These are phyloP conservation scores for Botrytis sinoallii DNA, from an alignment of 2,329 filamentous ascomycete species.

Conservation along the genomic window DNA sequence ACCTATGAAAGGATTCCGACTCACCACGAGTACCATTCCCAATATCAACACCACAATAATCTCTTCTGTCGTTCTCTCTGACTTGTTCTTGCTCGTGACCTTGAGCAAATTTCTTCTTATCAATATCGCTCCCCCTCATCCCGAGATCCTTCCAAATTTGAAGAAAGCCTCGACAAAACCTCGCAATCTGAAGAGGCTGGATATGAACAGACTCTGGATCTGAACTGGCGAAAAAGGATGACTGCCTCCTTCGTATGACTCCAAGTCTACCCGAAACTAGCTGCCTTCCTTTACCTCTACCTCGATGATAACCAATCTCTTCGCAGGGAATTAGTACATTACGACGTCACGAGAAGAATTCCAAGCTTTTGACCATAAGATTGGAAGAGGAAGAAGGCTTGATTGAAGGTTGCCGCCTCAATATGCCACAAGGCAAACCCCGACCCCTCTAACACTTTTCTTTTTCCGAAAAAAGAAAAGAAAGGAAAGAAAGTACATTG, in stretches of 20 bases:
- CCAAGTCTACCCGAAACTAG: not conserved
- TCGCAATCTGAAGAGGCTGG: not conserved
- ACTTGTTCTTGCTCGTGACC: not conserved
- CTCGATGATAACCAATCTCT: not conserved
- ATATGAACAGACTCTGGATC: not conserved
- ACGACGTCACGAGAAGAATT: too few relatives aligned
- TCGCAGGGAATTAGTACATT: not conserved
- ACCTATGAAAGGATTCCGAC: not conserved
- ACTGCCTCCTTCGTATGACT: not conserved
- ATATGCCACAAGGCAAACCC: not conserved
- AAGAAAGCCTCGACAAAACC: not conserved
- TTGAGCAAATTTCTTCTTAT: not conserved
- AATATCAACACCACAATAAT: not conserved
- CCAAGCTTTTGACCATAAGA: not conserved
- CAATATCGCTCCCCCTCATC: not conserved
- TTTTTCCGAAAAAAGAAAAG: slow-evolving; percentile 5
- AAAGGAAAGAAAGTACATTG: not conserved
- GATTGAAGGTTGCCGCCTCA: not conserved
- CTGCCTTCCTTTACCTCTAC: not conserved
- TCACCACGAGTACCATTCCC: not conserved
- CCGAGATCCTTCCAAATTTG: not conserved
- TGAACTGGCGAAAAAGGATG: not conserved
- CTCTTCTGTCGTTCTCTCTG: not conserved
- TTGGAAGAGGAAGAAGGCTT: not conserved
- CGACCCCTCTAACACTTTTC: not conserved